Conservation (phyloP, 2,329 filamentous ascomycete genomes). For the Botrytis byssoidea region DNA sequence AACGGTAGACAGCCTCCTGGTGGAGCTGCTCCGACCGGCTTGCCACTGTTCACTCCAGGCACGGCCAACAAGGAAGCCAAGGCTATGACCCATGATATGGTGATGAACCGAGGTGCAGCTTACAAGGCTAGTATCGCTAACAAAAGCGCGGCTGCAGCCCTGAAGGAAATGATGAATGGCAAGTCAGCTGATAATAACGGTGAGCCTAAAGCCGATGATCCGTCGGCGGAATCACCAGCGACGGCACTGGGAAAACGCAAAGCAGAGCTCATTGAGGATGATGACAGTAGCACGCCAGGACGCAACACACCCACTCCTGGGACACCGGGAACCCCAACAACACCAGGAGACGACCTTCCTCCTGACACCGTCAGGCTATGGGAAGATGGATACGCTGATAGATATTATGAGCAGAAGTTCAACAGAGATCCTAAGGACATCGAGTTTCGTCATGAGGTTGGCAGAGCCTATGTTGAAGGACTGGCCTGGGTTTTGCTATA, state of each 20-base stretch:
- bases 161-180: constrained; percentile 70
- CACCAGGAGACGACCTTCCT: constrained; percentile 57
- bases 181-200: constrained; percentile 30
- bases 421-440: constrained; percentile 76
- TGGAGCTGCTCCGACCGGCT: constrained; percentile 42
- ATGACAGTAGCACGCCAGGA: constrained; percentile 56
- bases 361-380: constrained; percentile 84
- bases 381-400: constrained; percentile 92
- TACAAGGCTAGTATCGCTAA: constrained; percentile 78
- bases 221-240: constrained; percentile 41
- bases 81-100: constrained; percentile 79
- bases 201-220: constrained; percentile 22
- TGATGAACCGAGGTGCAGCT: constrained; percentile 69
- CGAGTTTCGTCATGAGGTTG: constrained; percentile 86
- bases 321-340: constrained; percentile 44
- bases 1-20: constrained; percentile 32
- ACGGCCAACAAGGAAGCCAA: constrained; percentile 55
- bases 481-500: constrained; percentile 94
- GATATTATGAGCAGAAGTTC: constrained; percentile 98
- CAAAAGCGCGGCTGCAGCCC: constrained; percentile 86
- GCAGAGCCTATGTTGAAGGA: constrained; percentile 88
- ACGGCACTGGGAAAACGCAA: constrained; percentile 74
- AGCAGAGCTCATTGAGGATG: constrained; percentile 64
- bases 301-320: constrained; percentile 55
- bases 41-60: constrained; percentile 60